These are phyloP conservation scores for Sporormia fimetaria DNA, from an alignment of 495 filamentous ascomycete genomes.

Conservation along the genomic window DNA sequence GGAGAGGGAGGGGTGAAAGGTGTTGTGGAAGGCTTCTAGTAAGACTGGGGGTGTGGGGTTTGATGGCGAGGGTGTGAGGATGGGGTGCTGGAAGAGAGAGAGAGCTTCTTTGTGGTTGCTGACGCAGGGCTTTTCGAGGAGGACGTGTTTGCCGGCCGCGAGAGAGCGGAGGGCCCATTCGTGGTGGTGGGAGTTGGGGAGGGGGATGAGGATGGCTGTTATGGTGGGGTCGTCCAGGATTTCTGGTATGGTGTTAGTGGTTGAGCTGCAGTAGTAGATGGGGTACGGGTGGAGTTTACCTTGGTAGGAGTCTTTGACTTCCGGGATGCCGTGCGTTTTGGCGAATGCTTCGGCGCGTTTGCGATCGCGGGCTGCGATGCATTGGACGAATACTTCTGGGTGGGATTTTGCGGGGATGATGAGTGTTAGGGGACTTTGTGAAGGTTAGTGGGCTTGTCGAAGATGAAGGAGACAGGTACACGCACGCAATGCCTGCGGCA, in stretches of 20 bases:
- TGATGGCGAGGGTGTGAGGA: too few species aligned
- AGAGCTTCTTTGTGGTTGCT: slow-evolving; percentile 33
- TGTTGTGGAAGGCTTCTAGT: slow-evolving; percentile 45
- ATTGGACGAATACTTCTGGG: slow-evolving; percentile 45
- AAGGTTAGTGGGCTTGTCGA: not conserved
- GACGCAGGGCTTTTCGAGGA: slow-evolving; percentile 46
- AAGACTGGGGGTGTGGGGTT: slow-evolving; percentile 34
- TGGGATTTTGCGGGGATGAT: slow-evolving; percentile 46
- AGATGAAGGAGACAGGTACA: slow-evolving; percentile 17
- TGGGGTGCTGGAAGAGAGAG: not conserved
- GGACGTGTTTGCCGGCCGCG: slow-evolving; percentile 44
- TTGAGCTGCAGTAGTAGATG: not conserved
- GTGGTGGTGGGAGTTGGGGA: slow-evolving; percentile 42
- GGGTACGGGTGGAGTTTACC: not conserved
- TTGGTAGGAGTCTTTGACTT: slow-evolving; percentile 39
- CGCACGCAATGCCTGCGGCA: slow-evolving; percentile 34
- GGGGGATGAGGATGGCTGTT: slow-evolving; percentile 40
- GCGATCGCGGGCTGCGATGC: slow-evolving; percentile 48
- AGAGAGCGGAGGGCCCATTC: slow-evolving; percentile 44
- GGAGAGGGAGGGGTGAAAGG: slow-evolving; percentile 34
- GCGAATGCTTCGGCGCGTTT: slow-evolving; percentile 44
- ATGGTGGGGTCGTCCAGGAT: slow-evolving; percentile 43
- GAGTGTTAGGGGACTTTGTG: slow-evolving; percentile 40
- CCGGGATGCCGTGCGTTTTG: slow-evolving; percentile 44
- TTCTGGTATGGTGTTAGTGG: slow-evolving; percentile 9